phyloP scores from a whole-genome alignment of 306 rosid species.

The Inga laurina region DNA sequence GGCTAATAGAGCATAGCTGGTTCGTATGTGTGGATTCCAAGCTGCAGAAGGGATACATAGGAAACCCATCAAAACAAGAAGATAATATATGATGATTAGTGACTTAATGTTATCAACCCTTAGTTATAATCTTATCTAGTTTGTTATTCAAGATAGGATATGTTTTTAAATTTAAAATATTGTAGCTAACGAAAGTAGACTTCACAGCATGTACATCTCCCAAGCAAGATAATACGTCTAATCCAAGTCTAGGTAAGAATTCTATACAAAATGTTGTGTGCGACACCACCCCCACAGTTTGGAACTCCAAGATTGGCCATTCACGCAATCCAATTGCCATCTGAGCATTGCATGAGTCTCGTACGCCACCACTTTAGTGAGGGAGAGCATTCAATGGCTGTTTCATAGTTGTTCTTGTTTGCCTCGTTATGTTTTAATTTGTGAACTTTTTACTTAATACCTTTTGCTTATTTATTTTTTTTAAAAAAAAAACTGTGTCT shows the following conservation, averaged over 20 bases:
- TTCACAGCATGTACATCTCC: neutral
- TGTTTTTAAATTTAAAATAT: neutral
- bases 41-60: constrained; percentile 51
- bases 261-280: neutral
- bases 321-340: no score
- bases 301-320: no score
- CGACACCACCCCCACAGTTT: neutral
- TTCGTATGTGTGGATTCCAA: constrained; percentile 77
- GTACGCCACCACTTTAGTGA: no score
- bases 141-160: neutral
- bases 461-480: no score
- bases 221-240: neutral
- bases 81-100: constrained; percentile 20
- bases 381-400: no score
- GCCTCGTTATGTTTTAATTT: no score
- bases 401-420: no score
- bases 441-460: no score
- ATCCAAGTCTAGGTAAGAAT: neutral
- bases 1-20: constrained; percentile 95
- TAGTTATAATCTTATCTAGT: neutral
- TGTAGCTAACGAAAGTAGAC: neutral
- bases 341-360: no score
- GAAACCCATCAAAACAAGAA: constrained; percentile 27
- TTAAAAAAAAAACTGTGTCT: no score
- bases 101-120: neutral